Evolutionary conservation across 2,329 filamentous ascomycete species (phyloP).

Genomic region (Neodidymelliopsis sp.): DNA sequence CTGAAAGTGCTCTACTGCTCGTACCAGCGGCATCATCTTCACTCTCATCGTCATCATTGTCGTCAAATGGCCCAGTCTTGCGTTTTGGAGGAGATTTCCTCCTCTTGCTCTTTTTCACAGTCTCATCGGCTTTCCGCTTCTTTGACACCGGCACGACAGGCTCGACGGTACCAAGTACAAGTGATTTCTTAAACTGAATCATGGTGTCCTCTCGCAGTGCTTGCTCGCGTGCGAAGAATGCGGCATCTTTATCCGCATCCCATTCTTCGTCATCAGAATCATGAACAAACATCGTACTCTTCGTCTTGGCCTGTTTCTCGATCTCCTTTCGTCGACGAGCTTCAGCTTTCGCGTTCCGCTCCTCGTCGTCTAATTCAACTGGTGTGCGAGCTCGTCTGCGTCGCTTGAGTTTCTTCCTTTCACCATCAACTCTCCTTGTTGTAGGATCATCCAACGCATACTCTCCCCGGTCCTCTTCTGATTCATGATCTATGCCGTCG

Average conservation of each 20-base stretch:
- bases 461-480: slow-evolving; percentile 62
- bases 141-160: slow-evolving; percentile 35
- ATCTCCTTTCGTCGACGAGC: slow-evolving; percentile 71
- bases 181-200: slow-evolving; percentile 55
- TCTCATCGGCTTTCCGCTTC: slow-evolving; percentile 45
- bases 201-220: slow-evolving; percentile 66
- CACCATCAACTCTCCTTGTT: slow-evolving; percentile 61
- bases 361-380: slow-evolving; percentile 69
- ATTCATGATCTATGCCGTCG: slow-evolving; percentile 65
- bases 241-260: slow-evolving; percentile 74
- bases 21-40: slow-evolving; percentile 26
- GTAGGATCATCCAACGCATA: slow-evolving; percentile 77
- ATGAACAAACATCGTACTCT: slow-evolving; percentile 82
- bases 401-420: slow-evolving; percentile 63
- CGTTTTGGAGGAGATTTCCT: slow-evolving; percentile 42
- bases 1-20: slow-evolving; percentile 41
- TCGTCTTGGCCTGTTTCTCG: slow-evolving; percentile 81
- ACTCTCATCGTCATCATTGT: slow-evolving; percentile 38
- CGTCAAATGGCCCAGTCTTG: slow-evolving; percentile 39
- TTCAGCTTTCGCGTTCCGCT: slow-evolving; percentile 65
- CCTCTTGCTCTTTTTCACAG: slow-evolving; percentile 35
- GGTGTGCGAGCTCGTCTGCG: slow-evolving; percentile 63
- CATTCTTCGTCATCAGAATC: slow-evolving; percentile 89
- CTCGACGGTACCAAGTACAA: slow-evolving; percentile 54
- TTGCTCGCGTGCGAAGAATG: slow-evolving; percentile 82